Conservation (phyloP, 2,329 filamentous ascomycete genomes). For the Colletotrichum australisinense region DNA sequence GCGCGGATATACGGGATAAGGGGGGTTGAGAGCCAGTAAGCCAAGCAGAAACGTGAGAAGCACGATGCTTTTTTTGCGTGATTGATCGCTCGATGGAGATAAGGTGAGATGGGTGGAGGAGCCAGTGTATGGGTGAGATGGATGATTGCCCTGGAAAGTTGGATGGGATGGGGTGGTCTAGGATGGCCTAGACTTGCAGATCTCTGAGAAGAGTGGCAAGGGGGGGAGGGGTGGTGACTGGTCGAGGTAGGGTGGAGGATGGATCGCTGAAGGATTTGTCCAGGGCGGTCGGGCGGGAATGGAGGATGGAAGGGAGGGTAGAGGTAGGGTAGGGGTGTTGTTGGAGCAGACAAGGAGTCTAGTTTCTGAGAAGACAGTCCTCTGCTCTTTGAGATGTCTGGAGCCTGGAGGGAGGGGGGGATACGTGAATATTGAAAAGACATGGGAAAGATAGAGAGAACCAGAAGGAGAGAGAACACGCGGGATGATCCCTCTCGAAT, state of each 20-base stretch:
- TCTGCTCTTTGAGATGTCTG: not conserved
- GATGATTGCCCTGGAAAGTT: slow-evolving; percentile 16
- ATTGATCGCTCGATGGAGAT: slow-evolving; percentile 17
- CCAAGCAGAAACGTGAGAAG: not conserved
- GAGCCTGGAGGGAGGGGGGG: not conserved
- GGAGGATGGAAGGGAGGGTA: not conserved
- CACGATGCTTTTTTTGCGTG: not conserved
- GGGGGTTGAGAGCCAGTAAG: not conserved
- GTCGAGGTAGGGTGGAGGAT: not conserved
- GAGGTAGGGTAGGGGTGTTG: not conserved
- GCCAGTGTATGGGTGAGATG: not conserved
- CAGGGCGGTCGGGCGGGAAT: slow-evolving; percentile 20
- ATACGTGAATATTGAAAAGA: not conserved
- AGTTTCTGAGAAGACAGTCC: not conserved
- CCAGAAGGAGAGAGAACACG: not conserved
- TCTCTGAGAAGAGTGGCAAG: slow-evolving; percentile 19
- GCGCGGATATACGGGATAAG: not conserved
- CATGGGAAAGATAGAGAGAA: slow-evolving; percentile 10
- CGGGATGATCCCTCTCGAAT: slow-evolving; percentile 18
- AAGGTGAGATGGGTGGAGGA: slow-evolving; percentile 14
- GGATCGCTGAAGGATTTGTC: slow-evolving; percentile 32
- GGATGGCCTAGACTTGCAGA: slow-evolving; percentile 32
- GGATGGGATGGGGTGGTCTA: slow-evolving; percentile 4
- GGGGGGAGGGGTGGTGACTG: not conserved
- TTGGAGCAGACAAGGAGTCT: not conserved